Evolutionary conservation across 805 yeast genomes (phyloP), one percentile per base, ranked within the genome.

Genomic region (Saturnispora hagleri): DNA sequence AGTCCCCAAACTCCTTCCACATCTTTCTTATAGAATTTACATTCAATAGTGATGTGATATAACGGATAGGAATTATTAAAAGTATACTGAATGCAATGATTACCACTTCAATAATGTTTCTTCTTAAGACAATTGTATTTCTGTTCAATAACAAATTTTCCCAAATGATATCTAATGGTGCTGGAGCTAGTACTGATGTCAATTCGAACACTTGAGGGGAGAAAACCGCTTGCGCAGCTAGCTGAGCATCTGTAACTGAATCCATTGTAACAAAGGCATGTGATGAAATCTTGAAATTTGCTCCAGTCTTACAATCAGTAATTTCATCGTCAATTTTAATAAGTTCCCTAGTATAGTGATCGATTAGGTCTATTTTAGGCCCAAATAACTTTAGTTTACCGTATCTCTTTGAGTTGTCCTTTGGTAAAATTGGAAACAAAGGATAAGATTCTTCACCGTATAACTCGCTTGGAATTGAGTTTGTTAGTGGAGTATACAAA

Each of bases 151-250:
- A 67, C 57, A 79, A 68, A 62, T 75, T 76, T 15, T 71, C 67
- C 99, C 99, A 93, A 47, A 87, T 80, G 33, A 93, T 82, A 64
- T 93, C 99, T 60, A 86, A 88, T 2, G 99, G 98, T 0, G 98
- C 95, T 0, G 99, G 98, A 0, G 99, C 99, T 52, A 90, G 69
- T 44, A 77, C 74, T 6, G 97, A 86, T 35, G 89, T 86, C 51
- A 93, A 73, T 53, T 84, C 88, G 64, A 86, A 84, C 3, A 90
- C 88, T 53, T 85, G 79, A 0, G 98, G 97, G 58, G 93, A 96
- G 51, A 93, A 70, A 0, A 91, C 88, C 0, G 98, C 93, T 67
- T 93, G 99, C 0, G 98, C 97, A 4, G 95, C 88, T 89, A 93
- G 85, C 65, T 93, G 99, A 0, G 99, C 98, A 63, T 87, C 86